Evolutionary conservation across 1,284 basidiomycete species (phyloP).

Genomic region (Agaricales sp.): DNA sequence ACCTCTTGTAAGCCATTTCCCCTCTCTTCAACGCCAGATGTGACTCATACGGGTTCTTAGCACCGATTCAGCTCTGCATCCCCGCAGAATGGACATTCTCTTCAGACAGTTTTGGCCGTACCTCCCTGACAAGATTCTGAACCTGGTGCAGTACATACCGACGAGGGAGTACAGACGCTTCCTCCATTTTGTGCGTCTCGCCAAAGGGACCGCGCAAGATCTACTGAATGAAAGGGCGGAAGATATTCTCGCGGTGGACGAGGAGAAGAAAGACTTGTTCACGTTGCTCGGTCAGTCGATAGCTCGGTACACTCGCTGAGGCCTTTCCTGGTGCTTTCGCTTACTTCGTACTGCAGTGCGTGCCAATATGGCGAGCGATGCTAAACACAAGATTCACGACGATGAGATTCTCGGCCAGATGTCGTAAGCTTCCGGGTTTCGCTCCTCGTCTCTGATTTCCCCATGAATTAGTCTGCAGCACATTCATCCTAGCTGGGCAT

Average conservation of each 20-base stretch:
- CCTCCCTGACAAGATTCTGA: not conserved
- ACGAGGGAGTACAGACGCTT: not conserved
- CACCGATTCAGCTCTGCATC: slow-evolving; percentile 9
- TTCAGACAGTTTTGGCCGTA: not conserved
- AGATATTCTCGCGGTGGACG: not conserved
- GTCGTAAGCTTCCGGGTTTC: slow-evolving; percentile 11
- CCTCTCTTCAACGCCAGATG: slow-evolving; percentile 4
- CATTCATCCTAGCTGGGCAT: slow-evolving; percentile 14
- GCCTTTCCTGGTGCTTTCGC: slow-evolving; percentile 12
- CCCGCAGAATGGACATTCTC: slow-evolving; percentile 9
- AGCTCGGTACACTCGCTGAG: slow-evolving; percentile 8
- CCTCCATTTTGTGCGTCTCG: not conserved
- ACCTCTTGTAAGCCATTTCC: slow-evolving; percentile 18
- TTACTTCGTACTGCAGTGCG: slow-evolving; percentile 9
- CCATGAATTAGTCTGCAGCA: slow-evolving; percentile 4
- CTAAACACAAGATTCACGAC: slow-evolving; percentile 11
- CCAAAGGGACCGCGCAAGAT: not conserved
- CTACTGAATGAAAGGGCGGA: not conserved
- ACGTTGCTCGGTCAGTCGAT: not conserved
- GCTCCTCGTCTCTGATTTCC: not conserved
- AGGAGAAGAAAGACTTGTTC: not conserved
- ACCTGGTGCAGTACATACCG: not conserved
- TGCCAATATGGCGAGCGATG: slow-evolving; percentile 13
- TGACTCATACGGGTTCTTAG: slow-evolving; percentile 14
- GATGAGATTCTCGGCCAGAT: slow-evolving; percentile 20